These are phyloP conservation scores for Pisolithus sp. DNA, from an alignment of 768 basidiomycete species.

Conservation along the genomic window DNA sequence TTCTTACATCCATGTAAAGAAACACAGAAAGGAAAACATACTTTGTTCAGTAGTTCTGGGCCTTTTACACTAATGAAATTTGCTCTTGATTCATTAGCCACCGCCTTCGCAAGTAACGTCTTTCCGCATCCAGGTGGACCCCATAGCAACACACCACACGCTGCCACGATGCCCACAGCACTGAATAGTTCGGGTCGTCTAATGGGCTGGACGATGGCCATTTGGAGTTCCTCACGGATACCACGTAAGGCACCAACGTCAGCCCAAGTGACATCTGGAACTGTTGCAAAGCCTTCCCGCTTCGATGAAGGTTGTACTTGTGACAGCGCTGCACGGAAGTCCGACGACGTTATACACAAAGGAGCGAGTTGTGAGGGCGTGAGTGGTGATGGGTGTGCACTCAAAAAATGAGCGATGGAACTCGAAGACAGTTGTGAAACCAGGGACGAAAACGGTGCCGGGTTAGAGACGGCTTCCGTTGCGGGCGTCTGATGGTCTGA, in stretches of 20 bases:
- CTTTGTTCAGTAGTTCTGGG: slow-evolving; percentile 95
- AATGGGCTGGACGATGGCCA: slow-evolving; percentile 97
- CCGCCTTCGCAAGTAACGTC: slow-evolving; percentile 95
- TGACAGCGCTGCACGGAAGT: slow-evolving; percentile 77
- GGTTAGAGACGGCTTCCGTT: slow-evolving; percentile 14
- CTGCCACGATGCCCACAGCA: slow-evolving; percentile 82
- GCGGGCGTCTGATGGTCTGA: slow-evolving; percentile 12
- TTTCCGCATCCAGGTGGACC: slow-evolving; percentile 99
- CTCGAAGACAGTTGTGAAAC: slow-evolving; percentile 40
- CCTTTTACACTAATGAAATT: slow-evolving; percentile 99
- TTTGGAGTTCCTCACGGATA: slow-evolving; percentile 86
- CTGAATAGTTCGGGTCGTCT: slow-evolving; percentile 82
- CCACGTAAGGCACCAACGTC: slow-evolving; percentile 89
- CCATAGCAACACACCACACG: slow-evolving; percentile 96
- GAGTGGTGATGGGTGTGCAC: slow-evolving; percentile 77
- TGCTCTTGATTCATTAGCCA: slow-evolving; percentile 91
- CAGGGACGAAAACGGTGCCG: slow-evolving; percentile 31
- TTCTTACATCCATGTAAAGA: background rate
- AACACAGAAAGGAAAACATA: slow-evolving; percentile 18
- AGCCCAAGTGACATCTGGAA: slow-evolving; percentile 92
- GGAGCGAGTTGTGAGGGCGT: slow-evolving; percentile 73
- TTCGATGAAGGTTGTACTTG: slow-evolving; percentile 94
- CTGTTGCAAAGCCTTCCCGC: slow-evolving; percentile 95
- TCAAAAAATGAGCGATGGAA: slow-evolving; percentile 87
- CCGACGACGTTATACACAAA: slow-evolving; percentile 71